Base-by-base conservation (phyloP, 192 early-diverging fungal genomes). In the Borealophlyctis nickersoniae region DNA sequence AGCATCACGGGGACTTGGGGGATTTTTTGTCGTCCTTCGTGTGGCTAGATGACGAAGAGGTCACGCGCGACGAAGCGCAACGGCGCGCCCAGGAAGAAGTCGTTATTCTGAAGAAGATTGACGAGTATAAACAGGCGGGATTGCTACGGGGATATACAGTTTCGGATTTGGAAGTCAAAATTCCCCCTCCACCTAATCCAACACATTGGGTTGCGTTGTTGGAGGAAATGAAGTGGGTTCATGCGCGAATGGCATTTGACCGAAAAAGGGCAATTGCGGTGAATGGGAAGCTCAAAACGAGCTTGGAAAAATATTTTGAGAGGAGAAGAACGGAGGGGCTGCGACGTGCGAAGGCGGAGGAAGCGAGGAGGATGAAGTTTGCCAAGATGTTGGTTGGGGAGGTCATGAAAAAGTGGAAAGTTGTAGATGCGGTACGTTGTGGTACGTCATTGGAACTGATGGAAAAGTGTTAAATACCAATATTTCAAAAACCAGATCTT, bases 331-430 rank as follows among this genome's bases (percentile, higher is more conserved):
- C 67, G 81, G 2, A 36, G 59, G n/a, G 70, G 71, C 48, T 61
- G 69, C 16, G 78, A 78, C n/a, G 80, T 84, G 34, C 77, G 75
- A 45, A 77, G 79, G 22, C 56, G 78, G 28, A 48, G 83, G 58
- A 56, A 66, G 11, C 74, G 72, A 16, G 49, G 39, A 45, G 39
- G 39, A 45, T 45, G 39, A 45, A 45, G 39, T 19, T 7, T 7
- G 39, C 39, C 87, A 93, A 91, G 51, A 78, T 79, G 71, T 83
- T 86, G 0, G 77, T 76, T 4, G 76, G 78, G 45, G 81, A 88
- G 56, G 81, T 93, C 5, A 81, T 82, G 61, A 79, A 81, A 36
- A 85, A 83, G 59, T 93, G 91, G 91, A 72, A 77, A 58, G 24
- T 65, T 16, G 55, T 73, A 19, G 61, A 65, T 22, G 62, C 79